Conservation (phyloP, 164 flowering plant genomes). For the Platanus orientalis region DNA sequence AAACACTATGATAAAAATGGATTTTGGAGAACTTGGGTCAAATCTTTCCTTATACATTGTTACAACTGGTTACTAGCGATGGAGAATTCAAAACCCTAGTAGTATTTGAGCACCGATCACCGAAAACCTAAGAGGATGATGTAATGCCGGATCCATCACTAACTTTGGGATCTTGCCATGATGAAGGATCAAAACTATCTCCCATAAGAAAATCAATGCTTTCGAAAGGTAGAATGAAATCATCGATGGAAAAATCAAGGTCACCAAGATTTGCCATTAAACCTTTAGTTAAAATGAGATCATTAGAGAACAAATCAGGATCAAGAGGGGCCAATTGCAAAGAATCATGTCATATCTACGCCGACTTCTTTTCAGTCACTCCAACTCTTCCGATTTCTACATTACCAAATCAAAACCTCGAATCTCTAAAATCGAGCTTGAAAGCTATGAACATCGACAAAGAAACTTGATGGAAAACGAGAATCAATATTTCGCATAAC, state of each 20-base stretch:
- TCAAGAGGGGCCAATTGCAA: constrained; percentile 48
- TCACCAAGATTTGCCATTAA: constrained; percentile 25
- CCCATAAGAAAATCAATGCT: constrained; percentile 15
- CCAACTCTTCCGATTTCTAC: too few relatives aligned
- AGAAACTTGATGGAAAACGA: too few relatives aligned
- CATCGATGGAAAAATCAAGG: constrained; percentile 52
- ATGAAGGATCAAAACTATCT: neutral
- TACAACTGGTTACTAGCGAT: constrained; percentile 11
- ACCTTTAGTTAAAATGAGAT: constrained; percentile 11
- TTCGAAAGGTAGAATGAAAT: constrained; percentile 29
- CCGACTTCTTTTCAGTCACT: too few relatives aligned
- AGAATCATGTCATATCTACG: too few relatives aligned
- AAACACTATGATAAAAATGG: too few relatives aligned
- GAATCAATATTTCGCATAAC: too few relatives aligned
- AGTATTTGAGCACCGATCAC: constrained; percentile 10
- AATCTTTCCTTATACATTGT: too few relatives aligned
- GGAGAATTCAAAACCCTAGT: constrained; percentile 18
- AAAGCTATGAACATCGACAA: too few relatives aligned
- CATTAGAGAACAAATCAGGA: constrained; percentile 19
- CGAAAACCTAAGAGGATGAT: constrained; percentile 7
- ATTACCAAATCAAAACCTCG: too few relatives aligned
- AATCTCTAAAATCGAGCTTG: too few relatives aligned
- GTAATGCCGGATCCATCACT: constrained; percentile 12
- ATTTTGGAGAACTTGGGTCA: too few relatives aligned
- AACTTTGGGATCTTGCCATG: neutral